Evolutionary conservation across 805 yeast genomes (phyloP).

Genomic region (Saturnispora dispora): DNA sequence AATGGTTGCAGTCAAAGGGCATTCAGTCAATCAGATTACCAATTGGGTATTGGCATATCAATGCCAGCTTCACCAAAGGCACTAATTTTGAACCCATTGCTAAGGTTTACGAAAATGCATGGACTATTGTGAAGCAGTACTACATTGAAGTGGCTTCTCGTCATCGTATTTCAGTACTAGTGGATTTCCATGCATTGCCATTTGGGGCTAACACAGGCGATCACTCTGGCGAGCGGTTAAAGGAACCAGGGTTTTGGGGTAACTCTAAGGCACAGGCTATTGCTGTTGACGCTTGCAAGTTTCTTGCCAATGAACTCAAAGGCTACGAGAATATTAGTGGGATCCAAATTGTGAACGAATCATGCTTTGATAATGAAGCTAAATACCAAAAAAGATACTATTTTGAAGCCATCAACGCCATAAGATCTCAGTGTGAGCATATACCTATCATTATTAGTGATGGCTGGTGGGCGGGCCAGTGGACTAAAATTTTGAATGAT

Average conservation of each 20-base stretch:
- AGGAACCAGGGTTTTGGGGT: slow-evolving; percentile 58
- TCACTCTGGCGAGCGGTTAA: slow-evolving; percentile 67
- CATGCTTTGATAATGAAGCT: slow-evolving; percentile 52
- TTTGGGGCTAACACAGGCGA: slow-evolving; percentile 85
- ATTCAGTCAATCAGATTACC: slow-evolving; percentile 84
- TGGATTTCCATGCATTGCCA: slow-evolving; percentile 86
- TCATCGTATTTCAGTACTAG: slow-evolving; percentile 60
- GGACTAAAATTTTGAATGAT: slow-evolving; percentile 56
- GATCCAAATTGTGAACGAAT: slow-evolving; percentile 79
- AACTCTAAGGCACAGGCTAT: slow-evolving; percentile 32
- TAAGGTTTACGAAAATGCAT: slow-evolving; percentile 60
- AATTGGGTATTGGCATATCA: slow-evolving; percentile 86
- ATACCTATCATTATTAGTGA: slow-evolving; percentile 80
- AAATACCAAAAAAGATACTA: slow-evolving; percentile 52
- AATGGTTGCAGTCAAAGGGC: slow-evolving; percentile 55
- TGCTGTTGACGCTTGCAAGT: slow-evolving; percentile 45
- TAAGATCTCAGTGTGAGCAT: slow-evolving; percentile 43
- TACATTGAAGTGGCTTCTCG: slow-evolving; percentile 51
- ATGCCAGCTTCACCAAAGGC: slow-evolving; percentile 46
- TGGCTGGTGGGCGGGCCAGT: slow-evolving; percentile 86
- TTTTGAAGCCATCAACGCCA: slow-evolving; percentile 48
- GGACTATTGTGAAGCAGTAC: slow-evolving; percentile 47
- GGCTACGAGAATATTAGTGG: slow-evolving; percentile 65
- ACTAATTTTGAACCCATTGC: slow-evolving; percentile 54
- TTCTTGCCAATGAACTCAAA: slow-evolving; percentile 50